Conservation (phyloP, 139 green algal genomes). For the Chlorella ohadii region DNA sequence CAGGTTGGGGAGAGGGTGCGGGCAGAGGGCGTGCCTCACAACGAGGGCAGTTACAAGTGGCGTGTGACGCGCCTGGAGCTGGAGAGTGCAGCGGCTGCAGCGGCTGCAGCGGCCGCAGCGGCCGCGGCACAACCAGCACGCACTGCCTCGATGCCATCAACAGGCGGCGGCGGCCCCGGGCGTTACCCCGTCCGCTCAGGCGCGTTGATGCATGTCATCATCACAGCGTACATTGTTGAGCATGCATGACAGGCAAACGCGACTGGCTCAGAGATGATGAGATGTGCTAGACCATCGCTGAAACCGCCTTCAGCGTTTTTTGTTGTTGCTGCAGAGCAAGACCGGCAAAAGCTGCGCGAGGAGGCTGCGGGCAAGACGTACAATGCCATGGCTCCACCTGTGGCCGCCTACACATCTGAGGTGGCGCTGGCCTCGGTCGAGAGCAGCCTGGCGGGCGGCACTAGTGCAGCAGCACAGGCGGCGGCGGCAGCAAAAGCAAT, state of each 20-base stretch:
- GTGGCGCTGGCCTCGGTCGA: slow-evolving; percentile 59
- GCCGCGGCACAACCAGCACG: neutral
- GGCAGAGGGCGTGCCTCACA: slow-evolving; percentile 64
- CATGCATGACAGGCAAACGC: no score
- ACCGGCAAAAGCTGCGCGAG: slow-evolving; percentile 6
- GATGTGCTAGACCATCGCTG: no score
- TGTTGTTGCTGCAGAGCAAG: neutral
- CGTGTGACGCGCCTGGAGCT: slow-evolving; percentile 54
- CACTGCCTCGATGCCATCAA: no score
- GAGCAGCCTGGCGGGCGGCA: slow-evolving; percentile 35
- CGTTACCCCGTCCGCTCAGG: no score
- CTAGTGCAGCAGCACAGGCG: neutral
- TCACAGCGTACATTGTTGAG: no score
- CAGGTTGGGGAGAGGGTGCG: slow-evolving; percentile 61
- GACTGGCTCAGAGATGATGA: no score
- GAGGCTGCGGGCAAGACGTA: slow-evolving; percentile 40
- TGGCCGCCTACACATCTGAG: slow-evolving; percentile 56
- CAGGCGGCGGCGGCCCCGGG: no score
- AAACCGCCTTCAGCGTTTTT: no score
- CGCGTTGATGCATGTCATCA: no score
- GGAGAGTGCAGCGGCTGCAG: neutral
- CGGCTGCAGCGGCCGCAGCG: neutral
- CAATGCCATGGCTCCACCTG: slow-evolving; percentile 54
- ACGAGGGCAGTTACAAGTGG: slow-evolving; percentile 67
- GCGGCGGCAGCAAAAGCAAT: neutral